Evolutionary conservation across 805 yeast genomes (phyloP).

Genomic region (Pichia heedii): DNA sequence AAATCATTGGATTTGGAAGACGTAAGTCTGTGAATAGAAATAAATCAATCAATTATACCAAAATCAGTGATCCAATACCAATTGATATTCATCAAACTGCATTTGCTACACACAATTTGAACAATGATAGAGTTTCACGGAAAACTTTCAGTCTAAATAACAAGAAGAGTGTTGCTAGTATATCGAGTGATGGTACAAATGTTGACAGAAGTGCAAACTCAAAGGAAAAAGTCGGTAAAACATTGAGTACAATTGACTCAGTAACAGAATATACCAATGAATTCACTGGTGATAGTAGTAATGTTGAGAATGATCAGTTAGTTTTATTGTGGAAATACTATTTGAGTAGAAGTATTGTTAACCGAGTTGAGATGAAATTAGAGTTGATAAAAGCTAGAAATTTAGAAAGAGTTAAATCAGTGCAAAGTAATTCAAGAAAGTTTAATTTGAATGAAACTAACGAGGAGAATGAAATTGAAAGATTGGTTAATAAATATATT

Average conservation of each 20-base stretch:
- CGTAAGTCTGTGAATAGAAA: neutral
- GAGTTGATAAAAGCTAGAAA: slow-evolving; percentile 15
- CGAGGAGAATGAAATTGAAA: slow-evolving; percentile 1
- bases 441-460: neutral
- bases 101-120: slow-evolving; percentile 4
- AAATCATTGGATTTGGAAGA: slow-evolving; percentile 4
- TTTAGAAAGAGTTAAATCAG: slow-evolving; percentile 6
- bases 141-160: neutral
- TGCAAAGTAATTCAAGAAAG: slow-evolving; percentile 1
- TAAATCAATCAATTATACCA: neutral
- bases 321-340: slow-evolving; percentile 23
- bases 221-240: neutral
- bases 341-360: slow-evolving; percentile 17
- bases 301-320: slow-evolving; percentile 10
- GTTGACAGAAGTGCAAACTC: neutral
- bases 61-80: slow-evolving; percentile 4
- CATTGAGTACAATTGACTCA: neutral
- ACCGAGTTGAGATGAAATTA: slow-evolving; percentile 23
- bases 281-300: neutral
- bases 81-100: slow-evolving; percentile 7
- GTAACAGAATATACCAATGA: neutral
- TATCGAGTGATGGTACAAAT: neutral
- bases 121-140: neutral
- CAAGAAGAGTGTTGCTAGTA: too few species aligned
- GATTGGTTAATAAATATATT: slow-evolving; percentile 3